Evolutionary conservation across 306 rosid genomes (phyloP).

Genomic region (Carpinus viminea): DNA sequence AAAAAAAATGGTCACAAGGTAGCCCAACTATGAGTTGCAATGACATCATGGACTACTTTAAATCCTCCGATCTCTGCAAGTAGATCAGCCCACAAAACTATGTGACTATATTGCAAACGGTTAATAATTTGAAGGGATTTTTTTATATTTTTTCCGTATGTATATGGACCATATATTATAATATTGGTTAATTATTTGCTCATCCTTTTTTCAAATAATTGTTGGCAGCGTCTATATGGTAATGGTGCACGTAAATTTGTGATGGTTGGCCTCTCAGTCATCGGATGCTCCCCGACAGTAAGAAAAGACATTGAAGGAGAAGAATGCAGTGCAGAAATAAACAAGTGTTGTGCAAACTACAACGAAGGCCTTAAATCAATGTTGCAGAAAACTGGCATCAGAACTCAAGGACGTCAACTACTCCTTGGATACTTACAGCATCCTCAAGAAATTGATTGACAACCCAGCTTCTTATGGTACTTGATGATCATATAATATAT

Average conservation of each 20-base stretch:
- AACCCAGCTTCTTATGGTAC: constrained; percentile 58
- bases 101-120: too few relatives aligned
- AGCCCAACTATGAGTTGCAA: too few relatives aligned
- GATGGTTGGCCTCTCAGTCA: constrained; percentile 47
- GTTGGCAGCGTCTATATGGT: constrained; percentile 53
- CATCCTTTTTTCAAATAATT: background rate
- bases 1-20: too few relatives aligned
- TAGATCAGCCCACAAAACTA: too few relatives aligned
- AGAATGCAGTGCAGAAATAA: constrained; percentile 55
- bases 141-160: too few relatives aligned
- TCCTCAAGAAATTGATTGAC: constrained; percentile 39
- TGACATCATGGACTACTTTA: too few relatives aligned
- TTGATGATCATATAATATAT: too few relatives aligned
- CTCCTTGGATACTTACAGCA: constrained; percentile 61
- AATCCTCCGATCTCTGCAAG: too few relatives aligned
- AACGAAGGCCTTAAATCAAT: constrained; percentile 48
- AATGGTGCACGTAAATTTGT: constrained; percentile 70
- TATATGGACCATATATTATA: too few relatives aligned
- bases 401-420: constrained; percentile 42
- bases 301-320: constrained; percentile 40
- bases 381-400: constrained; percentile 40
- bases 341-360: constrained; percentile 36
- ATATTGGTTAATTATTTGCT: too few relatives aligned
- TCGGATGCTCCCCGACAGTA: constrained; percentile 71
- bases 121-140: too few relatives aligned